Evolutionary conservation across 352 stramenopile species (phyloP), one percentile per base, ranked within the genome.

Genomic region (Phytopythium oedochilum): DNA sequence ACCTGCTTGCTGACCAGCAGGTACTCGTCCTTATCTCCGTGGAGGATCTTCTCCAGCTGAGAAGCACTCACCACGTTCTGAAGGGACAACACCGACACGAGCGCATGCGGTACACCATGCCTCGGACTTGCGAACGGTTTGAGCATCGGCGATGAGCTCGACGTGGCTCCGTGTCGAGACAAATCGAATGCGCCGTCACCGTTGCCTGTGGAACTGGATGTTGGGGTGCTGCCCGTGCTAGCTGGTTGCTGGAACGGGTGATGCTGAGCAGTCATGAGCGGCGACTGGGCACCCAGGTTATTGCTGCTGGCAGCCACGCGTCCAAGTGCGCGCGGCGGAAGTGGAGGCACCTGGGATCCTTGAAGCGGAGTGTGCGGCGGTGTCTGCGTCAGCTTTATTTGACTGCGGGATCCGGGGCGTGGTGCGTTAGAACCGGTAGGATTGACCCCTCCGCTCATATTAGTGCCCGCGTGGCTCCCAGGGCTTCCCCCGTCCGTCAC

Each of bases 1-100:
- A 86, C 57, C 42, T 82, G 70, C 17, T 84, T 68, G 39, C 78
- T 70, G 6, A 71, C 78, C 31, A 70, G 61, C 11, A 77, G 63
- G 42, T 87, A 91, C 18, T 78, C 80, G 9, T 59, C 64, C 50
- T 86, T 68, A 52, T 89, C 73, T 5, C 83, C 83, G 20, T 80
- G 53, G 22, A 91, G 76, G n/a, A 91, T 89, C 46, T 67, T 77
- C 55, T 91, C 78, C 8, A 93, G 61, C 26, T 90, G 70, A 18
- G 46, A 67, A 4, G 79, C 68, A 23, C 75, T 86, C 53, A 68
- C 77, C 0, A 84, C 64, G n/a, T 78, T 91, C 51, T 93, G 78
- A 73, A 93, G 86, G 2, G 78, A 86, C 25, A 93, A 69, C 17
- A 93, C 59, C 5, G 76, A 71, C 1, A 92, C 71, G n/a, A 90